phyloP scores from a whole-genome alignment of 2,329 filamentous ascomycete genomes.

The Penicillium rolfsii region DNA sequence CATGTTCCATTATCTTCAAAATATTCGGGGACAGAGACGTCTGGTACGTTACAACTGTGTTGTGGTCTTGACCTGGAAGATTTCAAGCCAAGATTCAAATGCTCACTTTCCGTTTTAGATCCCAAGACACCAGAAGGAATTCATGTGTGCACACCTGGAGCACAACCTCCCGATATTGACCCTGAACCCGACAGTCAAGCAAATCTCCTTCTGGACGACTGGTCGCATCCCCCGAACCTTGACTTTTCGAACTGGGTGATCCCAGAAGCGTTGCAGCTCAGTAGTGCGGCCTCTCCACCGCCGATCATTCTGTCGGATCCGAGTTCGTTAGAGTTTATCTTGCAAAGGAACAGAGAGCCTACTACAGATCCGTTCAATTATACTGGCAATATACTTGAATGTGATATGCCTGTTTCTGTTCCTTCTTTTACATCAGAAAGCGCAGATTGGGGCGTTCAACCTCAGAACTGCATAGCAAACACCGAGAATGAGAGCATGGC shows the following conservation, averaged over 20 bases:
- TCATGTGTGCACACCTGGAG: slow-evolving; percentile 16
- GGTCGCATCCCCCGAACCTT: neutral
- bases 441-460: neutral
- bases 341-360: neutral
- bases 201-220: neutral
- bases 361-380: neutral
- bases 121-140: slow-evolving; percentile 23
- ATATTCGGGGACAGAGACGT: slow-evolving; percentile 11
- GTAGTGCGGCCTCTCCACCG: neutral
- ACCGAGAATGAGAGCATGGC: slow-evolving; percentile 6
- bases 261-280: neutral
- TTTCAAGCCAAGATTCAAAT: neutral
- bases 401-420: neutral
- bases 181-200: neutral
- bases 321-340: neutral
- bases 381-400: neutral
- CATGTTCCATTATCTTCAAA: slow-evolving; percentile 17
- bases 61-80: slow-evolving; percentile 2
- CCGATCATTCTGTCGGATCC: neutral
- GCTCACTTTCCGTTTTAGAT: slow-evolving; percentile 4
- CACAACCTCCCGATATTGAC: slow-evolving; percentile 9
- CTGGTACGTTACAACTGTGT: slow-evolving; percentile 14
- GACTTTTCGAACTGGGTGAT: neutral
- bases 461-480: neutral
- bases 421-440: neutral